Evolutionary conservation across 2,329 filamentous ascomycete genomes (phyloP).

Genomic region (Aspergillus bombycis): DNA sequence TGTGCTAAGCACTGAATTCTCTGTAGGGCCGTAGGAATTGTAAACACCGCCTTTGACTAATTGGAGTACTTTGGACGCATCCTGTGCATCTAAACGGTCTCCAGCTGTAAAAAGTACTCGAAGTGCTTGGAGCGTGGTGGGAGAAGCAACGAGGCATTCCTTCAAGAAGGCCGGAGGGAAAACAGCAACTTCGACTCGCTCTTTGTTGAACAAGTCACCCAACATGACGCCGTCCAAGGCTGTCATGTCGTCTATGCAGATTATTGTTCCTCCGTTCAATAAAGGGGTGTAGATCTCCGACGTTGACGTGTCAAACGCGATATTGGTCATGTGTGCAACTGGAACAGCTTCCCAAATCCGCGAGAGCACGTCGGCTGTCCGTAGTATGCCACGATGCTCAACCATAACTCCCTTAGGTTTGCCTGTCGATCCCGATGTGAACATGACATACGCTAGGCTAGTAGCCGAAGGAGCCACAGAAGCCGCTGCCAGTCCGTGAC

Average conservation of each 20-base stretch:
- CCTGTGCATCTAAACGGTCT: background rate
- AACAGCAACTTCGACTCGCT: background rate
- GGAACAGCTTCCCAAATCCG: no score
- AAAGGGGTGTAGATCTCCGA: no score
- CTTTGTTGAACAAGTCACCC: background rate
- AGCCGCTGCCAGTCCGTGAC: no score
- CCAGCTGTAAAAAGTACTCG: conserved; percentile 3
- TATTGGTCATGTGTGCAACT: no score
- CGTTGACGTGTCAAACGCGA: no score
- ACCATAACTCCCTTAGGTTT: conserved; percentile 10
- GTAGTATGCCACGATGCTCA: no score
- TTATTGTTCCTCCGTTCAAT: no score
- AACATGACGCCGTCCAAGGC: no score
- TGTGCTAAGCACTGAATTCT: conserved; percentile 2
- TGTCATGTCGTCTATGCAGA: no score
- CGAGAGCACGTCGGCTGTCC: no score
- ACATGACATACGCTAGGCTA: conserved; percentile 6
- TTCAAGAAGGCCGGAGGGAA: conserved; percentile 2
- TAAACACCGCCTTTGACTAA: background rate
- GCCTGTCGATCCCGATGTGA: conserved; percentile 8
- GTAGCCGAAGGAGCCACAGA: no score
- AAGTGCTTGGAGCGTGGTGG: background rate
- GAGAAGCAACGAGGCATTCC: background rate
- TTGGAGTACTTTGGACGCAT: background rate
- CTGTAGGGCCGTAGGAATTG: conserved; percentile 7